Evolutionary conservation across 2,329 filamentous ascomycete species (phyloP).

Genomic region (Cryoendolithus antarcticus): DNA sequence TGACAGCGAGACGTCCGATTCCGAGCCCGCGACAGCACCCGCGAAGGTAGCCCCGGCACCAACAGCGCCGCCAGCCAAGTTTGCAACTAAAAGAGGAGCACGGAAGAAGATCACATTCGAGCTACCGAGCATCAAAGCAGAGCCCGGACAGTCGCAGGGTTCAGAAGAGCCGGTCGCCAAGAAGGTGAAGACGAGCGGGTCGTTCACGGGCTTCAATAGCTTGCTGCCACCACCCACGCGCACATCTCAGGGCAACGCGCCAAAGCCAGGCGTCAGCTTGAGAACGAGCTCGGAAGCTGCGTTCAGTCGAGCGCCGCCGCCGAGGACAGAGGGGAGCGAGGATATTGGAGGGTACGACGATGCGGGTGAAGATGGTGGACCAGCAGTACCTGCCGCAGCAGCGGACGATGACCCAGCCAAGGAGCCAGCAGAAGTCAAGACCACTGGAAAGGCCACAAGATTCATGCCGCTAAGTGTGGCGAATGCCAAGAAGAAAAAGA

Average conservation of each 20-base stretch:
- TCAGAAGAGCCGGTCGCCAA: constrained; percentile 53
- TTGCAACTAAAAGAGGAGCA: constrained; percentile 46
- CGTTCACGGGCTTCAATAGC: constrained; percentile 73
- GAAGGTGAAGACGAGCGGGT: constrained; percentile 50
- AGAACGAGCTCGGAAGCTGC: constrained; percentile 76
- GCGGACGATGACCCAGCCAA: not conserved
- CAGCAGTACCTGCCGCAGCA: not conserved
- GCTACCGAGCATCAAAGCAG: constrained; percentile 46
- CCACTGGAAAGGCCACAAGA: constrained; percentile 69
- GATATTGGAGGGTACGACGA: constrained; percentile 9
- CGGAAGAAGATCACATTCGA: constrained; percentile 79
- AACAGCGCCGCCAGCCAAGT: constrained; percentile 25
- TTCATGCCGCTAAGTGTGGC: constrained; percentile 82
- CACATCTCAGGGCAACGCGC: constrained; percentile 20
- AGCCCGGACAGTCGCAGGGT: constrained; percentile 26
- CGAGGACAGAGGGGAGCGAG: constrained; percentile 21
- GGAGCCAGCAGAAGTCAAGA: constrained; percentile 47
- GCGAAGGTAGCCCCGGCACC: constrained; percentile 17
- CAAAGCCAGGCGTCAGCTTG: constrained; percentile 52
- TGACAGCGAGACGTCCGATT: constrained; percentile 60
- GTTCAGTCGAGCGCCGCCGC: constrained; percentile 56
- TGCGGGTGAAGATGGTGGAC: not conserved
- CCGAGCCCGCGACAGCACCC: constrained; percentile 20
- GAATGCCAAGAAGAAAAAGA: constrained; percentile 61
- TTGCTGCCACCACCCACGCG: constrained; percentile 76